phyloP scores from a whole-genome alignment of 2,329 filamentous ascomycete species.

The Basipetospora chlamydospora region DNA sequence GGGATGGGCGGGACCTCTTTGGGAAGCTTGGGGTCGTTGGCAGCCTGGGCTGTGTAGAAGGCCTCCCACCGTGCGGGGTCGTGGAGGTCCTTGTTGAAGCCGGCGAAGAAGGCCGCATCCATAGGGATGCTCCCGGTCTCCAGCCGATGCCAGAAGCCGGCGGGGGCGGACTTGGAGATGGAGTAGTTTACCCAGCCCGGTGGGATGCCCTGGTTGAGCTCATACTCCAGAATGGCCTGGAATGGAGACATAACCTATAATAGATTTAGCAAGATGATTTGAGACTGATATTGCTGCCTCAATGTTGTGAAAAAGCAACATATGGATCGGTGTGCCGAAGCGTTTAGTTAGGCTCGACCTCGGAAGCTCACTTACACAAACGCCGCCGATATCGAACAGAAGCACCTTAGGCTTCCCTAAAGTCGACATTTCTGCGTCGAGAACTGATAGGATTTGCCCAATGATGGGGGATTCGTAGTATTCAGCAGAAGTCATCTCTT shows the following conservation, averaged over 20 bases:
- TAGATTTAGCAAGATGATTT: slow-evolving; percentile 1
- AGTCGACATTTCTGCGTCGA: slow-evolving; percentile 23
- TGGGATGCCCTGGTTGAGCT: slow-evolving; percentile 60
- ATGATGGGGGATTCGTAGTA: slow-evolving; percentile 10
- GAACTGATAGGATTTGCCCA: slow-evolving; percentile 16
- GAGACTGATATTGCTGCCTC: no score
- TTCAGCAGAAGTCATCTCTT: no score
- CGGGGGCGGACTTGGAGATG: slow-evolving; percentile 62
- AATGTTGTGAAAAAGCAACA: no score
- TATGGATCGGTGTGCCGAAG: no score
- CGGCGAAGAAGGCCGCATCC: slow-evolving; percentile 58
- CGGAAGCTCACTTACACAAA: slow-evolving; percentile 59
- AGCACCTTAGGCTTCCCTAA: slow-evolving; percentile 52
- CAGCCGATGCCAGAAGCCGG: slow-evolving; percentile 76
- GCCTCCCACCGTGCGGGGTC: slow-evolving; percentile 51
- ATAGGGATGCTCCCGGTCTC: slow-evolving; percentile 72
- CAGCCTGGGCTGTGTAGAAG: slow-evolving; percentile 37
- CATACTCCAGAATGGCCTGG: slow-evolving; percentile 85
- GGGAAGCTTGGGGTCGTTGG: slow-evolving; percentile 24
- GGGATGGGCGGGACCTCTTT: slow-evolving; percentile 47
- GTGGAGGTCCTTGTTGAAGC: slow-evolving; percentile 63
- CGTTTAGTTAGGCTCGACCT: no score
- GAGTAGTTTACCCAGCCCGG: slow-evolving; percentile 84
- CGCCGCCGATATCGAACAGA: slow-evolving; percentile 91
- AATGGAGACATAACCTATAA: slow-evolving; percentile 79